Evolutionary conservation across 805 yeast species (phyloP).

Genomic region (Yarrowia yakushimensis): DNA sequence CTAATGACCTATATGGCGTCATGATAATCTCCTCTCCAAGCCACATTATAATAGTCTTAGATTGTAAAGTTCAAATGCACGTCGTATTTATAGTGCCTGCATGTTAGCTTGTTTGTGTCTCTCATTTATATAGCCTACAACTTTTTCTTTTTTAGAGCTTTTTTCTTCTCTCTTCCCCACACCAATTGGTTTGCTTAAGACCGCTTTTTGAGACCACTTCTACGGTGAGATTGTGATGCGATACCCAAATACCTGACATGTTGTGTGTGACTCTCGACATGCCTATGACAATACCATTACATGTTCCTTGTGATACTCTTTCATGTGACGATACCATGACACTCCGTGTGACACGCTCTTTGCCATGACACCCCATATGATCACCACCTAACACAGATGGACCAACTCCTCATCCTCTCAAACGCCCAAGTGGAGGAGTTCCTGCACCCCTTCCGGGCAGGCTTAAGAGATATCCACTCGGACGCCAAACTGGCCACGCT

Average conservation of each 20-base stretch:
- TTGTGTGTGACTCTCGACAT: too few species aligned
- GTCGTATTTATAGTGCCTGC: too few species aligned
- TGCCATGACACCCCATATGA: neutral
- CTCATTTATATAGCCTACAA: too few species aligned
- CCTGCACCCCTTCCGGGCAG: constrained; percentile 14
- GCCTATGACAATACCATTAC: neutral
- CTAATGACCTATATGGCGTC: too few species aligned
- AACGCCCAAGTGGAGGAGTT: constrained; percentile 19
- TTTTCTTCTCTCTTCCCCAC: neutral
- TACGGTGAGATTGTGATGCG: neutral
- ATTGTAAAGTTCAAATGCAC: too few species aligned
- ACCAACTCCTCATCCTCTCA: constrained; percentile 17
- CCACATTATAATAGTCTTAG: too few species aligned
- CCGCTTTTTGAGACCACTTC: constrained; percentile 19
- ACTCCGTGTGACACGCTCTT: neutral
- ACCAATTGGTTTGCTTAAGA: too few species aligned
- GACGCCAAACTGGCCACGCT: constrained; percentile 6
- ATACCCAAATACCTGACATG: neutral
- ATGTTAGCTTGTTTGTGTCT: too few species aligned
- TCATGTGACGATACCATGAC: neutral
- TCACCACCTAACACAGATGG: constrained; percentile 11
- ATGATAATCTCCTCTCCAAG: too few species aligned
- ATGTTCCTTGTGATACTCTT: neutral
- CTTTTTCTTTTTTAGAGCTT: neutral
- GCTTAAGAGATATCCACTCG: constrained; percentile 6